Conservation (phyloP, 148 eudicot species). For the Persicaria tinctoria region DNA sequence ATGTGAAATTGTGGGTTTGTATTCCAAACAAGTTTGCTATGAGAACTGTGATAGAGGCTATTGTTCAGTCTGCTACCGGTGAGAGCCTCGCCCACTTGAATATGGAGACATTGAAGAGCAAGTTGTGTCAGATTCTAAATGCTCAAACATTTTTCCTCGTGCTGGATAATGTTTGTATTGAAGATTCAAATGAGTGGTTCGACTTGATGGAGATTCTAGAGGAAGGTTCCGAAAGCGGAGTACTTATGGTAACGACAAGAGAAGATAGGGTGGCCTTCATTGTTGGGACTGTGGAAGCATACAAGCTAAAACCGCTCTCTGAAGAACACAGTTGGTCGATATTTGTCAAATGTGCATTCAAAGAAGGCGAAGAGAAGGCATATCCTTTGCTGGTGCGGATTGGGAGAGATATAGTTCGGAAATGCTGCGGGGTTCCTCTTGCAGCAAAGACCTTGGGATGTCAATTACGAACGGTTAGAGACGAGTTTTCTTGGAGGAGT, state of each 20-base stretch:
- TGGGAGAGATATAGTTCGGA: slow-evolving; percentile 16
- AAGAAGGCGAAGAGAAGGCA: background rate
- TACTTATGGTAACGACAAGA: slow-evolving; percentile 23
- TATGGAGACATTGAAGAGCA: background rate
- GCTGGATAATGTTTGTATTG: background rate
- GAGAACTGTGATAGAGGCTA: background rate
- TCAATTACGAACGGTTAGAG: slow-evolving; percentile 12
- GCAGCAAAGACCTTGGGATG: slow-evolving; percentile 23
- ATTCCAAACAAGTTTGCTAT: background rate
- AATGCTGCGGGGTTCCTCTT: slow-evolving; percentile 18
- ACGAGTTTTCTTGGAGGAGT: slow-evolving; percentile 5
- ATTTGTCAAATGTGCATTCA: slow-evolving; percentile 14
- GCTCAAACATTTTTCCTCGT: background rate
- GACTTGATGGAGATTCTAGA: background rate
- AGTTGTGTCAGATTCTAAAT: background rate
- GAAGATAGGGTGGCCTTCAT: slow-evolving; percentile 5
- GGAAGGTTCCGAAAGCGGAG: slow-evolving; percentile 12
- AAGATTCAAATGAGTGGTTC: background rate
- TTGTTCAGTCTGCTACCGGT: background rate
- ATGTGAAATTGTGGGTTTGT: background rate
- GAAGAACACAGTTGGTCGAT: background rate
- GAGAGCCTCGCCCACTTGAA: background rate
- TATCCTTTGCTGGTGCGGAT: slow-evolving; percentile 8
- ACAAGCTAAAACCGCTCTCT: slow-evolving; percentile 15
- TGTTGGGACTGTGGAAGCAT: background rate